phyloP scores from a whole-genome alignment of 1,284 basidiomycete species.

The Pholiota adiposa region DNA sequence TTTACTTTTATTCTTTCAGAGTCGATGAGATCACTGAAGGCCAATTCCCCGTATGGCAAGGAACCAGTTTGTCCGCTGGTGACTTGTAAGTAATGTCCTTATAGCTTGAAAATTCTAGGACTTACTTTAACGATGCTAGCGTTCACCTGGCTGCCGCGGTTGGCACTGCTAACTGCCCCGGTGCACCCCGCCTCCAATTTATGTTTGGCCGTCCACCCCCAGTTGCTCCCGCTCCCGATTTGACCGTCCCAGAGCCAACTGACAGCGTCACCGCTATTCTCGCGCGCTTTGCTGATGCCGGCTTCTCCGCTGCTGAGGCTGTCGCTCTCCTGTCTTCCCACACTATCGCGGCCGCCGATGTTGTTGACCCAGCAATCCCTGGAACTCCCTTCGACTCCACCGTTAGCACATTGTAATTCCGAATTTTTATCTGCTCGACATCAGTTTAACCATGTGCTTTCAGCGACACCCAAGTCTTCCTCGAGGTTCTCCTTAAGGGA shows the following conservation, averaged over 20 bases:
- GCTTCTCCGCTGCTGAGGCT: slow-evolving; percentile 37
- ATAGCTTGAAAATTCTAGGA: neutral
- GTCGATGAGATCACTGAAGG: slow-evolving; percentile 6
- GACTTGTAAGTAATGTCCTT: slow-evolving; percentile 5
- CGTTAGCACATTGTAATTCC: slow-evolving; percentile 18
- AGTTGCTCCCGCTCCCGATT: slow-evolving; percentile 11
- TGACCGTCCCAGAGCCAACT: slow-evolving; percentile 28
- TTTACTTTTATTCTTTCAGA: neutral
- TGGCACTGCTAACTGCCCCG: slow-evolving; percentile 38
- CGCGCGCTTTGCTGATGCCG: slow-evolving; percentile 21
- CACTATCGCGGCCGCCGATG: slow-evolving; percentile 20
- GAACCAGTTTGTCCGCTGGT: slow-evolving; percentile 4
- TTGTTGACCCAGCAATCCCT: slow-evolving; percentile 17
- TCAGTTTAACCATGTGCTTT: neutral
- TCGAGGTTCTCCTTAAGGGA: slow-evolving; percentile 24
- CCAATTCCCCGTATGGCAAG: slow-evolving; percentile 3
- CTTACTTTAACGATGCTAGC: slow-evolving; percentile 4
- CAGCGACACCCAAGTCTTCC: slow-evolving; percentile 24
- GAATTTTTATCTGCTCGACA: neutral
- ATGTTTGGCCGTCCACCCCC: slow-evolving; percentile 36
- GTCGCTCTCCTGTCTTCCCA: slow-evolving; percentile 38
- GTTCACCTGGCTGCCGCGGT: slow-evolving; percentile 40
- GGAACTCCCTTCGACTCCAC: slow-evolving; percentile 22
- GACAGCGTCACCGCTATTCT: slow-evolving; percentile 9
- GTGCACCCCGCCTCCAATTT: slow-evolving; percentile 35